Conservation (phyloP, 768 basidiomycete genomes). For the Amanita pallidorosea region DNA sequence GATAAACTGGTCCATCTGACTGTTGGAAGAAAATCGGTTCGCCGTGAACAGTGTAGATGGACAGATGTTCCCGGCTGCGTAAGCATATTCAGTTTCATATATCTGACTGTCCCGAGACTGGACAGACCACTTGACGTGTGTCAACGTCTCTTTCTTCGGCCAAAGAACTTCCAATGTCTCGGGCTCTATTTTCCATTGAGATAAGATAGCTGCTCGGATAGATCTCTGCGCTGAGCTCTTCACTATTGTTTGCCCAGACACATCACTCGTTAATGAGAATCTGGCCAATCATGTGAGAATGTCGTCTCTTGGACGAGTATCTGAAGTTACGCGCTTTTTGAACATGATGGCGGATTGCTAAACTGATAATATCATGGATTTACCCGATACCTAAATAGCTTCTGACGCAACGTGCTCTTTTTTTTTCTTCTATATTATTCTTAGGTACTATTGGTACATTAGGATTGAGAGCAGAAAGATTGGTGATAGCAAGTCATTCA, state of each 20-base stretch:
- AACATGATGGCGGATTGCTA: constrained; percentile 37
- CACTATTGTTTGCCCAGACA: constrained; percentile 82
- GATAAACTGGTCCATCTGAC: constrained; percentile 87
- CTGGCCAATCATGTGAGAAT: constrained; percentile 23
- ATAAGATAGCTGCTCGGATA: constrained; percentile 69
- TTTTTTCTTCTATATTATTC: constrained; percentile 32
- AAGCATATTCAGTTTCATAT: constrained; percentile 11
- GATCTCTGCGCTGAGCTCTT: constrained; percentile 90
- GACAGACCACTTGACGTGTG: constrained; percentile 88
- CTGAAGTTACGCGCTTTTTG: constrained; percentile 48
- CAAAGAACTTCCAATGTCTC: constrained; percentile 86
- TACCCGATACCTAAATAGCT: not conserved
- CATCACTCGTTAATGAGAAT: constrained; percentile 67
- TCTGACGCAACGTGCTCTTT: not conserved
- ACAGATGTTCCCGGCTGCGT: constrained; percentile 87
- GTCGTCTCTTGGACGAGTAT: constrained; percentile 6
- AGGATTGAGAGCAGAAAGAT: constrained; percentile 19
- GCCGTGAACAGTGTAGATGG: constrained; percentile 80
- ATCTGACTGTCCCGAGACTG: not conserved
- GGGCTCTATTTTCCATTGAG: constrained; percentile 74
- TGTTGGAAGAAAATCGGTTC: constrained; percentile 94
- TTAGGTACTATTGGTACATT: constrained; percentile 32
- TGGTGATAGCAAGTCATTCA: constrained; percentile 19
- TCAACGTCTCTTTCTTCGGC: constrained; percentile 96
- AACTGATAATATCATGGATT: not conserved